Conservation (phyloP, 345 rosid species). For the Rhodamnia argentea region DNA sequence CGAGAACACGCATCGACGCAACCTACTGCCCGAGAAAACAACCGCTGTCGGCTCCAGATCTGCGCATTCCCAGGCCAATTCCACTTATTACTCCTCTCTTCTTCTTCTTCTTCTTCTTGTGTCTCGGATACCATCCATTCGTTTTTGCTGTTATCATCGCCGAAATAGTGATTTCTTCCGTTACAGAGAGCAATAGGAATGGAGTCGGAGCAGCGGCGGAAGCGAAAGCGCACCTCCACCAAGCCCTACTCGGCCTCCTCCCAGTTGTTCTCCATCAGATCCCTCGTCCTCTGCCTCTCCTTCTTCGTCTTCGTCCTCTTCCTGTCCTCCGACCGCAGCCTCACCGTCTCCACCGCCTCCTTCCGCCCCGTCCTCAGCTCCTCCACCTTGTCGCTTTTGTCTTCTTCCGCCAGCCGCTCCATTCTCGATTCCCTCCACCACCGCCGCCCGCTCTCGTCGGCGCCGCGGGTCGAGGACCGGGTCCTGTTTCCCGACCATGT, state of each 20-base stretch:
- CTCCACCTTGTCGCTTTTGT: slow-evolving; percentile 38
- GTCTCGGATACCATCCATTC: background rate
- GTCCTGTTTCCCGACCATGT: slow-evolving; percentile 80
- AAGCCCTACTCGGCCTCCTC: slow-evolving; percentile 5
- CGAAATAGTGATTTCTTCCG: background rate
- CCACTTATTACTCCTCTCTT: background rate
- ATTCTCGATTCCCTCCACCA: slow-evolving; percentile 19
- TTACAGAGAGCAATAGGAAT: background rate
- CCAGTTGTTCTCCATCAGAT: slow-evolving; percentile 42
- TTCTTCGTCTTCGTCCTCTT: slow-evolving; percentile 56
- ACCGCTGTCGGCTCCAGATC: slow-evolving; percentile 17
- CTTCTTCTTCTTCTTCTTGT: background rate
- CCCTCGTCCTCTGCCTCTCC: slow-evolving; percentile 34
- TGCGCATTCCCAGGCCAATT: background rate
- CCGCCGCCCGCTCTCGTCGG: slow-evolving; percentile 4
- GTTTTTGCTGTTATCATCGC: background rate
- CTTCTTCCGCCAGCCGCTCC: slow-evolving; percentile 23
- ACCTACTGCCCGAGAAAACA: background rate
- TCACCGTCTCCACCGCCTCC: slow-evolving; percentile 25
- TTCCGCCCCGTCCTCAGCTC: slow-evolving; percentile 54
- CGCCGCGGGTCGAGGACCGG: slow-evolving; percentile 39
- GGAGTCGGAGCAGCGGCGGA: slow-evolving; percentile 79
- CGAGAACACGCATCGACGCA: background rate
- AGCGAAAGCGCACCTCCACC: slow-evolving; percentile 51
- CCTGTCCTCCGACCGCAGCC: slow-evolving; percentile 48